A percentile compares a stretch with the other conserved stretches of the same genome.
Conservation (phyloP, 2,329 filamentous ascomycete genomes). For the Rhinocladiella mackenziei region DNA sequence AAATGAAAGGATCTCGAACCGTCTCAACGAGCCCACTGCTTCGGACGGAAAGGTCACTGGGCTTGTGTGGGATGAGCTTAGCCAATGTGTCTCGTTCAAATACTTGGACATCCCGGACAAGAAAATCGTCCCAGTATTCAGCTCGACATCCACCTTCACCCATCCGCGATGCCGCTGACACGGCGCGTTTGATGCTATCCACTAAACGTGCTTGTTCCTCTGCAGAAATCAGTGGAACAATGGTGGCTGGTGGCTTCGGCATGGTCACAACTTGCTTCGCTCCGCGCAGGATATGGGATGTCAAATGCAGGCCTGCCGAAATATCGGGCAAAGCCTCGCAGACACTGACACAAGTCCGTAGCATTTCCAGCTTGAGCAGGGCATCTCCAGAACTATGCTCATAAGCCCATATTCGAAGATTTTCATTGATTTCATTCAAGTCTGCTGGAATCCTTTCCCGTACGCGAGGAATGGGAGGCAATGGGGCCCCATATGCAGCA, state of each 20-base stretch:
- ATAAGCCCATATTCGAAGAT: conserved; percentile 16
- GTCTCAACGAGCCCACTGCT: conserved; percentile 35
- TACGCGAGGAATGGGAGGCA: conserved; percentile 10
- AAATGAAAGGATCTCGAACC: conserved; percentile 76
- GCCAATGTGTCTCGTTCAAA: conserved; percentile 58
- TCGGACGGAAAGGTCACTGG: conserved; percentile 44
- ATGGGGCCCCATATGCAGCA: conserved; percentile 42
- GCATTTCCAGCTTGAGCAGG: conserved; percentile 76
- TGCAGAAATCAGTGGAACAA: conserved; percentile 35
- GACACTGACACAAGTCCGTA: conserved; percentile 86
- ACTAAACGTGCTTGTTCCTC: conserved; percentile 85
- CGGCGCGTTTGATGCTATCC: conserved; percentile 80
- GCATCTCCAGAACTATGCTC: conserved; percentile 65
- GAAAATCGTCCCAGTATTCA: conserved; percentile 96
- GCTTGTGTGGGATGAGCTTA: conserved; percentile 62
- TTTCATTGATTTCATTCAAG: conserved; percentile 10
- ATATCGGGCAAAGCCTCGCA: conserved; percentile 93
- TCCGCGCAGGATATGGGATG: conserved; percentile 75
- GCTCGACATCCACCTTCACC: conserved; percentile 67
- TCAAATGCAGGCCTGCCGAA: conserved; percentile 81
- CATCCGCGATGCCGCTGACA: conserved; percentile 69
- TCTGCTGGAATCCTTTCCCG: conserved; percentile 6
- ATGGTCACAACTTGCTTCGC: conserved; percentile 72
- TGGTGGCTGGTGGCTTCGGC: conserved; percentile 45
- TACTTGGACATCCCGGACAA: conserved; percentile 72